phyloP scores from a whole-genome alignment of 495 filamentous ascomycete genomes.

The Podospora didyma region DNA sequence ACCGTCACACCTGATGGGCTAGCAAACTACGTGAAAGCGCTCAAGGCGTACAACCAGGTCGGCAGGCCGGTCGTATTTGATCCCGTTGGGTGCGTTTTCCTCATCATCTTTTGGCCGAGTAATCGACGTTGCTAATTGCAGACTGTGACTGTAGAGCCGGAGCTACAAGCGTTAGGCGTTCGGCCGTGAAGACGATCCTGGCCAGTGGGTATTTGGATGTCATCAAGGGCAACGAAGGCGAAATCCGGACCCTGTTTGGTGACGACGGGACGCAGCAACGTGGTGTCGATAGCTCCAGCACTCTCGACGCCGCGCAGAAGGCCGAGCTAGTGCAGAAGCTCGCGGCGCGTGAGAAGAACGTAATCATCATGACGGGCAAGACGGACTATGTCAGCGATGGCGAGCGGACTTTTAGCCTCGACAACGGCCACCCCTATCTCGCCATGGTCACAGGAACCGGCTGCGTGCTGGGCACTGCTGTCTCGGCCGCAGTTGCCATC shows the following conservation, averaged over 20 bases:
- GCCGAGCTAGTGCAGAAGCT: conserved; percentile 59
- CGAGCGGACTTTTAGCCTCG: conserved; percentile 55
- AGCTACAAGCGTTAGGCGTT: conserved; percentile 69
- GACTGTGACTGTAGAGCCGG: conserved; percentile 48
- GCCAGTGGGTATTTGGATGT: conserved; percentile 72
- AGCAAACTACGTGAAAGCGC: conserved; percentile 54
- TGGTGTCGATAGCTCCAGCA: conserved; percentile 79
- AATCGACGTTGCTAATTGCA: neutral
- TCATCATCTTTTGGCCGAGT: neutral
- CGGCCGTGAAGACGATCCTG: conserved; percentile 69
- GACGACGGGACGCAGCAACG: conserved; percentile 58
- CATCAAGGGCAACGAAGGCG: conserved; percentile 93
- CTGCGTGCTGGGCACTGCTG: conserved; percentile 77
- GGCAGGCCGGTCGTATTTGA: conserved; percentile 79
- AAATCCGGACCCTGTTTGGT: conserved; percentile 76
- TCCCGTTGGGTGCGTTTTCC: conserved; percentile 67
- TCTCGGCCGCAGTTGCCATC: conserved; percentile 68
- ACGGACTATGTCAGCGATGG: conserved; percentile 81
- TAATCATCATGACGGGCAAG: conserved; percentile 83
- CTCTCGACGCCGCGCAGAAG: conserved; percentile 47
- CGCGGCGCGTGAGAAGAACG: conserved; percentile 61
- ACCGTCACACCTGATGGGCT: conserved; percentile 72
- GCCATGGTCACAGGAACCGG: conserved; percentile 85
- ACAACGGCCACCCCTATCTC: conserved; percentile 75
- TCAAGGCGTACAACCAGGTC: conserved; percentile 71